A percentile compares a stretch with the other conserved stretches of the same genome.
Conservation (phyloP, 2,329 filamentous ascomycete species). For the Trichoderma atrobrunneum region DNA sequence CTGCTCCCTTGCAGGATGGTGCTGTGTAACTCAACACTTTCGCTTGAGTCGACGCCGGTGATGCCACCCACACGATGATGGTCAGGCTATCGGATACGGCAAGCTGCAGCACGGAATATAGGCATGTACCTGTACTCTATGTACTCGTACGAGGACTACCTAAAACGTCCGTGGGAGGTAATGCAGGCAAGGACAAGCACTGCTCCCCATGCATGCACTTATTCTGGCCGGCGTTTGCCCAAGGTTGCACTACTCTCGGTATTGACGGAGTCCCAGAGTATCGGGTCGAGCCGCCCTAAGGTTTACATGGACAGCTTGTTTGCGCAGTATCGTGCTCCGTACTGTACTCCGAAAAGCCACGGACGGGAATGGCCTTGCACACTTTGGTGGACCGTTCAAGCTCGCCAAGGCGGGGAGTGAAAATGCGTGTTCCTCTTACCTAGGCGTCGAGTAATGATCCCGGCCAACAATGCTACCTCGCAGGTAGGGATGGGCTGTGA, state of each 20-base stretch:
- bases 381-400: not conserved
- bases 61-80: not conserved
- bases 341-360: not conserved
- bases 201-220: not conserved
- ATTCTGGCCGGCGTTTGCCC: not conserved
- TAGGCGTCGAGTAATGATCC: not conserved
- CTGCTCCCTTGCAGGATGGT: not conserved
- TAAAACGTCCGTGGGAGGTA: not conserved
- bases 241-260: not conserved
- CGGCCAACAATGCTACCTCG: not conserved
- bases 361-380: not conserved
- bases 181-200: not conserved
- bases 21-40: not conserved
- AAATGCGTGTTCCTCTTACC: not conserved
- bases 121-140: not conserved
- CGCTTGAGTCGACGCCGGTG: not conserved
- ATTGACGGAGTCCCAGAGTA: conserved; percentile 5
- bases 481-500: conserved; percentile 1
- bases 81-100: not conserved
- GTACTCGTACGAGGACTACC: not conserved
- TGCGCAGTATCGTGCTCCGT: not conserved
- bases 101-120: not conserved
- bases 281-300: not conserved
- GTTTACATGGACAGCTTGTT: not conserved
- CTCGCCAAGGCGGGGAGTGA: not conserved